phyloP scores from a whole-genome alignment of 2,329 filamentous ascomycete genomes.

The Fusarium chlamydosporum region DNA sequence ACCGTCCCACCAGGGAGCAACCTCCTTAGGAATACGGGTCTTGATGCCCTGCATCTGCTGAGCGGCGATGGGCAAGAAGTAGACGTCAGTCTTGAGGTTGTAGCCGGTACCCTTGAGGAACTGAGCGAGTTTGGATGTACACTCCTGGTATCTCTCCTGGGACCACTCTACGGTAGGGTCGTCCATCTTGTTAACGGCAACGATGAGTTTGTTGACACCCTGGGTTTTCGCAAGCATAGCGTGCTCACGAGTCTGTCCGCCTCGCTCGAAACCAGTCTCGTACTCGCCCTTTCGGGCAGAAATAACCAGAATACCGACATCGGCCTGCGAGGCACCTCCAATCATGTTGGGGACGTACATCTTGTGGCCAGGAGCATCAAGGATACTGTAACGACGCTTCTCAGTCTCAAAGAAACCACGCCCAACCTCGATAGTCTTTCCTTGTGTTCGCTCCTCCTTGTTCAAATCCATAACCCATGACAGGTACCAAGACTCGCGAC shows the following conservation, averaged over 20 bases:
- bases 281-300: constrained; percentile 98
- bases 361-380: constrained; percentile 98
- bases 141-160: constrained; percentile 92
- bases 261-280: constrained; percentile 96
- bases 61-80: constrained; percentile 96
- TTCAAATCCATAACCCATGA: constrained; percentile 98
- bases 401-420: constrained; percentile 97
- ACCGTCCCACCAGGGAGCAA: constrained; percentile 87
- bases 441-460: constrained; percentile 95
- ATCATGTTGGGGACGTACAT: constrained; percentile 99
- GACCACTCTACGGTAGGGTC: constrained; percentile 97
- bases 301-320: constrained; percentile 95
- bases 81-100: constrained; percentile 92
- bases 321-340: constrained; percentile 91
- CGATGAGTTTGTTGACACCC: constrained; percentile 95
- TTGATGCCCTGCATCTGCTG: constrained; percentile 91
- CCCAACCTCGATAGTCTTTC: constrained; percentile 98
- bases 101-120: constrained; percentile 96
- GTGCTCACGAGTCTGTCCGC: constrained; percentile 96
- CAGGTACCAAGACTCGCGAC: constrained; percentile 98
- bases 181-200: constrained; percentile 99
- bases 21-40: constrained; percentile 81
- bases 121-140: constrained; percentile 85
- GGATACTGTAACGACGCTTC: constrained; percentile 94
- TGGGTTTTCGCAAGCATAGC: constrained; percentile 98